Evolutionary conservation across 148 eudicot species (phyloP).

Genomic region (Agrostemma githago): DNA sequence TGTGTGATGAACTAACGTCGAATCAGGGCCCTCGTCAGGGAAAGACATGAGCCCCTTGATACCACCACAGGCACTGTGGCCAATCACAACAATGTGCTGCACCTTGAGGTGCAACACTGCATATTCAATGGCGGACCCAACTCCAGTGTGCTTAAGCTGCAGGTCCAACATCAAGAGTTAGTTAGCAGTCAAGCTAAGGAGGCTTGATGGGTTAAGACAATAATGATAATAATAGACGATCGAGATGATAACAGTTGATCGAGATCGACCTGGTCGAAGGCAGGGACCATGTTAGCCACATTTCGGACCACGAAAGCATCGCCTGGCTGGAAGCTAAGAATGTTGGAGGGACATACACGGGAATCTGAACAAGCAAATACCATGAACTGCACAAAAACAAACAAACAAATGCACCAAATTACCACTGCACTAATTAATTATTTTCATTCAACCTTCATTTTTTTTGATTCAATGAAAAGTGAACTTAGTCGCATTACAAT

Average conservation of each 20-base stretch:
- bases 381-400: conserved; percentile 76
- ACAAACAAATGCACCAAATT: too few relatives aligned
- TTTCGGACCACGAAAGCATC: conserved; percentile 89
- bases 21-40: conserved; percentile 53
- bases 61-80: conserved; percentile 97
- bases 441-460: too few relatives aligned
- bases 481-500: too few relatives aligned
- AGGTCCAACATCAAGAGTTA: background rate
- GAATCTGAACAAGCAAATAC: conserved; percentile 96
- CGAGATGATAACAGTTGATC: background rate
- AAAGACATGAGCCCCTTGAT: conserved; percentile 94
- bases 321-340: conserved; percentile 77
- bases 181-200: too few relatives aligned
- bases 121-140: conserved; percentile 83
- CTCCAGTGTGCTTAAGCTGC: conserved; percentile 65
- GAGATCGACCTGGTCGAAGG: conserved; percentile 60
- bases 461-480: too few relatives aligned
- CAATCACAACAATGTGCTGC: conserved; percentile 72
- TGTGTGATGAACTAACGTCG: conserved; percentile 44
- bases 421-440: too few relatives aligned
- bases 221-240: too few relatives aligned
- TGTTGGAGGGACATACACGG: conserved; percentile 87
- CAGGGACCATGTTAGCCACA: conserved; percentile 87
- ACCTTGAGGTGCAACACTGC: conserved; percentile 98
- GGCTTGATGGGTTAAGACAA: too few relatives aligned